Evolutionary conservation across 495 filamentous ascomycete species (phyloP), one percentile per base, ranked within the genome.

Genomic region (Penicillium macrosclerotiorum): DNA sequence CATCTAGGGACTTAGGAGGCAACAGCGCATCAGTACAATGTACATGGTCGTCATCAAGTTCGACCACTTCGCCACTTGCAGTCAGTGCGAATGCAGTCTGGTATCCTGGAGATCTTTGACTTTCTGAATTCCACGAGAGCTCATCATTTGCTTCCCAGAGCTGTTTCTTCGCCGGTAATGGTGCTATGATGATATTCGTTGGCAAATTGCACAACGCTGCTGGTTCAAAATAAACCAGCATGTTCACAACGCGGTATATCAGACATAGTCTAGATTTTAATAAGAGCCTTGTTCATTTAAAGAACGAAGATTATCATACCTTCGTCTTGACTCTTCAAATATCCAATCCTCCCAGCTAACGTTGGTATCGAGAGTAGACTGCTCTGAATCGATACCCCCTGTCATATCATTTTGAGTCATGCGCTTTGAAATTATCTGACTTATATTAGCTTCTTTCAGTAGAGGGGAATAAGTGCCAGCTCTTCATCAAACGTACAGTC

Each of bases 131-230:
- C 72, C 71, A 76, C 13, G 23, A 24, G 8, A 27, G 25, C 48
- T 62, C 63, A 48, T 72, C 60, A 8, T 37, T 37, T 43, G 74
- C 71, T 60, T 75, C 71, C 74, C 74, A 77, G 5, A 75, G 65
- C 45, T 64, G 64, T 54, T 69, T 74, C 44, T 62, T 67, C 3
- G 68, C 62, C 14, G 74, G 74, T n/a, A 76, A 51, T 16, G 70
- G 71, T 31, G 70, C 69, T 13, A 77, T 27, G 17, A 74, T 29
- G 6, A 76, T 54, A 19, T 68, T 67, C 5, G 49, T 37, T 24
- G 57, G 62, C 19, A 67, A 41, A 17, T 59, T 40, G 55, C 74
- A 77, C 45, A 68, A 57, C n/a, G 56, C 32, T 9, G 67, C 63
- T 16, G 69, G 72, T 20, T 73, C 67, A 42, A 77, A 74, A 42